Base-by-base conservation (phyloP, 345 rosid genomes). In the Anacardium occidentale region DNA sequence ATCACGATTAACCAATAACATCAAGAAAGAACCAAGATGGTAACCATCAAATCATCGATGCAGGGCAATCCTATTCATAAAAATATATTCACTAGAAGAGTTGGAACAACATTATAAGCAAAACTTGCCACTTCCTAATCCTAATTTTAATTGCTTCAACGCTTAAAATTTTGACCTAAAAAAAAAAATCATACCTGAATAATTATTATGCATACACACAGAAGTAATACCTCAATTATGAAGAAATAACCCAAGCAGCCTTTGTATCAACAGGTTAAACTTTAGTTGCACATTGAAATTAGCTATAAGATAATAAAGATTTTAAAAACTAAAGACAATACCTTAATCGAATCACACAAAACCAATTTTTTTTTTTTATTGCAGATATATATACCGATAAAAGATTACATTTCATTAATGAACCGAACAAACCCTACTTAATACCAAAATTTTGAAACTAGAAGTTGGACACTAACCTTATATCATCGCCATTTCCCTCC, bases 401-500 rank as follows among this genome's bases (percentile, higher is more conserved):
- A 24, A 29, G 24, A 42, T 40, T 7, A 1, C 40, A 40, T 29
- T 55, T 57, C 60, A 57, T 20, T 18, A 10, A 7, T 47, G 7
- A 47, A 47, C 24, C 34, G 40, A 65, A 50, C 17, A 50, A 71
- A 50, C 24, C 67, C 55, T 26, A 58, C 1, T 29, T 29, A n/a
- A 70, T 58, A 18, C 7, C 12, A 59, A 18, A 44, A 18, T 29
- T 3, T 26, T 14, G 67, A 22, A 57, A 21, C 26, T 21, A 54
- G 4, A 25, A 65, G 37, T 10, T 15, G 26, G 72, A 57, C 24
- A 72, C 86, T 80, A 42, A 89, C 96, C 82, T 72, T 56, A 74
- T 66, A 37, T 82, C 66, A 29, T 68, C 76, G 53, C 44, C 76
- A 14, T 64, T 50, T 69, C 68, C 88, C 48, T 78, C 68, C 51